Evolutionary conservation across 2,329 filamentous ascomycete genomes (phyloP).

Genomic region (Alternaria alternata): DNA sequence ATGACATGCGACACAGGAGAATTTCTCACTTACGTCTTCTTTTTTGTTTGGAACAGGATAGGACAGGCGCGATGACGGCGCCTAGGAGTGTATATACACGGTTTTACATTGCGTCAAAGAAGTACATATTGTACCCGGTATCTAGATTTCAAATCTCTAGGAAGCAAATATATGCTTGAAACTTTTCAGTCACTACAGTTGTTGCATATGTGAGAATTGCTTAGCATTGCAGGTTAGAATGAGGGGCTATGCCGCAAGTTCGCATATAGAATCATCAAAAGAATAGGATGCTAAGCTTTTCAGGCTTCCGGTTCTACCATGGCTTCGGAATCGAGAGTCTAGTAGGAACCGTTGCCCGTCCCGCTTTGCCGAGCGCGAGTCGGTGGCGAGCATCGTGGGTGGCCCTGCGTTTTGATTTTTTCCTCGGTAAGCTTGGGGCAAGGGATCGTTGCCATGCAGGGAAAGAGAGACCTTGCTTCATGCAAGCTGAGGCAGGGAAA

Average conservation of each 20-base stretch:
- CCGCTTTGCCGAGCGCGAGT: not conserved
- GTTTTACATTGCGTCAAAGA: not conserved
- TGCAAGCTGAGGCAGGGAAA: not conserved
- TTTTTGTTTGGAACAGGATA: not conserved
- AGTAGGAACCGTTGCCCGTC: not conserved
- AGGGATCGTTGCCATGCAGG: not conserved
- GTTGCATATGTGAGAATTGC: not conserved
- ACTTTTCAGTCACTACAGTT: not conserved
- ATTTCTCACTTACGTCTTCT: not conserved
- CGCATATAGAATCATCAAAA: not conserved
- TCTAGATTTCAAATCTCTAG: not conserved
- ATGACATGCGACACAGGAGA: not conserved
- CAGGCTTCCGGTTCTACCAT: not conserved
- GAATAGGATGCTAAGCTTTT: not conserved
- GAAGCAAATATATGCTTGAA: not conserved
- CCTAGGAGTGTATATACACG: constrained; percentile 5
- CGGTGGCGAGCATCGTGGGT: constrained; percentile 1
- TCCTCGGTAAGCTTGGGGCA: not conserved
- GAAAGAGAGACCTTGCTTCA: not conserved
- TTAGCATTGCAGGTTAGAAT: not conserved
- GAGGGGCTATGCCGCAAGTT: not conserved
- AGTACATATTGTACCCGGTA: not conserved
- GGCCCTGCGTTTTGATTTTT: not conserved
- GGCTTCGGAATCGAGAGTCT: not conserved
- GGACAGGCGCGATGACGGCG: not conserved